A percentile compares a stretch with the other conserved stretches of the same genome.
phyloP scores from a whole-genome alignment of 306 rosid species.

The Quercus engelmannii region DNA sequence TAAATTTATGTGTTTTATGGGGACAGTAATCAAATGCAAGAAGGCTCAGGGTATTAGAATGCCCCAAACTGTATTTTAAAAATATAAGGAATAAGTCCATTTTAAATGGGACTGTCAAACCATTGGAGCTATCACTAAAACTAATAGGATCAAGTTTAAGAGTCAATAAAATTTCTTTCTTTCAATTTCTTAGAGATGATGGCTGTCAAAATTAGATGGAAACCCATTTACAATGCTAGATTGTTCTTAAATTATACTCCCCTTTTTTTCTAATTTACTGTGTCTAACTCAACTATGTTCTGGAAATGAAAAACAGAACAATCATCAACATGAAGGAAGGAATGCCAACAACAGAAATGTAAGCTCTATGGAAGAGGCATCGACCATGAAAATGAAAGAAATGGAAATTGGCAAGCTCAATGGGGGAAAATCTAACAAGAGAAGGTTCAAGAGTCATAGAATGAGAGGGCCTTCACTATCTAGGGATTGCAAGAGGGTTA shows the following conservation, averaged over 20 bases:
- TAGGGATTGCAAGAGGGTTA: not conserved
- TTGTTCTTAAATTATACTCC: not conserved
- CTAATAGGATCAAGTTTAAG: no score
- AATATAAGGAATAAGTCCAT: no score
- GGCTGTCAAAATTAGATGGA: no score
- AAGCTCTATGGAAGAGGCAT: not conserved
- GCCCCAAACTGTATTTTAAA: no score
- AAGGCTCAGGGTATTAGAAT: no score
- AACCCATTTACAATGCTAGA: no score
- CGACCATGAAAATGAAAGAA: not conserved
- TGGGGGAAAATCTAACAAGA: not conserved
- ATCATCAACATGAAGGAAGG: not conserved
- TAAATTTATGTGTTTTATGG: no score
- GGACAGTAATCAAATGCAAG: no score
- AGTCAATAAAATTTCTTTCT: no score
- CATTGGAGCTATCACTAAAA: no score
- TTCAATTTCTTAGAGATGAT: no score
- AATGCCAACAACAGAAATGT: not conserved
- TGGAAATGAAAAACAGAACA: constrained; percentile 8
- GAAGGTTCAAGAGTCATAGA: not conserved
- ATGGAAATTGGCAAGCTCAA: constrained; percentile 7
- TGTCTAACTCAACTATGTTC: not conserved
- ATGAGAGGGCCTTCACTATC: not conserved
- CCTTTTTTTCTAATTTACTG: not conserved
- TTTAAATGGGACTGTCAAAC: no score